phyloP scores from a whole-genome alignment of 129 eudicot genomes.

The Flaveria ramosissima region DNA sequence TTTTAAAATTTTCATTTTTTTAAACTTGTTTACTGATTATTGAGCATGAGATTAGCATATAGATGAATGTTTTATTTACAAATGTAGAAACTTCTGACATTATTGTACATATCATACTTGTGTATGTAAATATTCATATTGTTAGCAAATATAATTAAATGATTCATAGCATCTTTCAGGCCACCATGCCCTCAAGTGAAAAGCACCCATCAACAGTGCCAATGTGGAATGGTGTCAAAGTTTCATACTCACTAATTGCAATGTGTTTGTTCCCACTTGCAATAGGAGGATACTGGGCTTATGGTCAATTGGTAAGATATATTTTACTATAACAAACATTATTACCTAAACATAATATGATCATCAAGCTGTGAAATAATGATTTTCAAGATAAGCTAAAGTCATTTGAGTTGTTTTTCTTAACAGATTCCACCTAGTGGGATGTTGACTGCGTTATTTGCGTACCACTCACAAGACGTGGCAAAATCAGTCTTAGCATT shows the following conservation, averaged over 20 bases:
- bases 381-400: neutral
- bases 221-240: slow-evolving; percentile 62
- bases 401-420: neutral
- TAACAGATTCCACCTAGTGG: slow-evolving; percentile 54
- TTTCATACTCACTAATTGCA: slow-evolving; percentile 52
- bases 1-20: no score
- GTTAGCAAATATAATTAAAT: neutral
- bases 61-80: neutral
- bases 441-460: slow-evolving; percentile 48
- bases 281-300: slow-evolving; percentile 70
- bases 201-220: slow-evolving; percentile 62
- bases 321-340: neutral
- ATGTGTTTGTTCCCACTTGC: slow-evolving; percentile 64
- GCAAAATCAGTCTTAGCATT: slow-evolving; percentile 37
- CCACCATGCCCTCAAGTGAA: slow-evolving; percentile 65
- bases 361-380: neutral
- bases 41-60: neutral
- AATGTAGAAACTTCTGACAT: neutral
- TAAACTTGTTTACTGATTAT: neutral
- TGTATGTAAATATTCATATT: neutral
- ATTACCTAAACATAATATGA: neutral
- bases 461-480: slow-evolving; percentile 42
- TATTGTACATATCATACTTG: neutral
- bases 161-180: slow-evolving; percentile 30
- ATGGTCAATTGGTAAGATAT: slow-evolving; percentile 46